Base-by-base conservation (phyloP, 345 rosid species). In the Kandelia obovata region DNA sequence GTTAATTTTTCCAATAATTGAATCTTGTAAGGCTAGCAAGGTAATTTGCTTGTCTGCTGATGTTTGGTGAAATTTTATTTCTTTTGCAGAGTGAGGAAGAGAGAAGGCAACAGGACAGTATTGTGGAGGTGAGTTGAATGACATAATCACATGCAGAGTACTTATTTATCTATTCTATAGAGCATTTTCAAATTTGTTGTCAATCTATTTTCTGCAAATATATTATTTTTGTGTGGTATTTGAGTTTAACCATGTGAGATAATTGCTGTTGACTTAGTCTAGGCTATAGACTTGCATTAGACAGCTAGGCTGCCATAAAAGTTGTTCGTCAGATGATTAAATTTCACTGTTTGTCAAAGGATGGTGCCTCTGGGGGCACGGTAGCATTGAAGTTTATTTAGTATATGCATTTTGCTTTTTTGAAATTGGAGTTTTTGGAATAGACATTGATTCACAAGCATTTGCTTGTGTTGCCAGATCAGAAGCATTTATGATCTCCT, bases 21-120 rank as follows among this genome's bases (percentile, higher is more conserved):
- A 39, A 60, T 69, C n/a, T 35, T 17, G 47, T 27, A 25, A 53
- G 55, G 21, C 4, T 46, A 37, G 56, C 26, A 23, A 23, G 52
- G 46, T 10, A 63, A 25, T 65, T 20, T 59, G 10, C 31, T 46
- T 13, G 19, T 68, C 35, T 70, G 67, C 66, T 71, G 65, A 75
- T 65, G 49, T 61, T 56, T 53, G 31, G 27, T 47, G 5, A 26
- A 10, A 23, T 43, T 63, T 66, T 30, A 17, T 21, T 37, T 23
- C 20, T 49, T 72, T 68, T 70, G 46, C 80, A 95, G 99, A 86
- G 84, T 39, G 98, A 92, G 76, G 89, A 82, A 66, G 98, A 90
- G 86, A 88, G 96, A 64, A 69, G 74, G 65, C 75, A 72, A 78
- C 96, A 88, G 77, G 89, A 82, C 13, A 82, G 78, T 58, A 78